A percentile compares a stretch with the other conserved stretches of the same genome.
Conservation (phyloP, 257 asterid genomes). For the Scutellaria barbata region DNA sequence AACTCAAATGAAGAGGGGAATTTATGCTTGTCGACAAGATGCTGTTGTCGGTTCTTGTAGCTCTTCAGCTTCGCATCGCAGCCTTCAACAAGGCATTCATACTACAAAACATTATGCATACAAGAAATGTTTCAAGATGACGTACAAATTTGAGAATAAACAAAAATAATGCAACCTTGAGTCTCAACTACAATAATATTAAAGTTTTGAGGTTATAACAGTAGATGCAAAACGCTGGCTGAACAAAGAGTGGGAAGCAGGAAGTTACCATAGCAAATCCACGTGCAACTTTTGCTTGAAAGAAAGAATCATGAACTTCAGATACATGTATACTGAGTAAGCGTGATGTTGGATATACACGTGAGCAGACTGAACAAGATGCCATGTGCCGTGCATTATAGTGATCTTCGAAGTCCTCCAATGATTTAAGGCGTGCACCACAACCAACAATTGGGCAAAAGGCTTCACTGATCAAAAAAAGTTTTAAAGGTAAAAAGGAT, state of each 20-base stretch:
- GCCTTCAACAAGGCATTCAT: conserved; percentile 96
- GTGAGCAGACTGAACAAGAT: conserved; percentile 91
- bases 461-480: conserved; percentile 50
- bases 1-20: conserved; percentile 84
- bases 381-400: conserved; percentile 84
- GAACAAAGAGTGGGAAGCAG: conserved; percentile 10
- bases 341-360: conserved; percentile 89
- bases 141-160: neutral
- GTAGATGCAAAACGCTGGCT: conserved; percentile 12
- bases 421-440: conserved; percentile 62
- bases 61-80: conserved; percentile 80
- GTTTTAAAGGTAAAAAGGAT: conserved; percentile 22
- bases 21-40: conserved; percentile 86
- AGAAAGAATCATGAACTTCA: conserved; percentile 94
- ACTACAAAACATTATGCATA: conserved; percentile 48
- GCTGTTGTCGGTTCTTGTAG: conserved; percentile 91
- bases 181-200: neutral
- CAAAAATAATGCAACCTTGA: neutral
- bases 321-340: conserved; percentile 93
- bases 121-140: neutral
- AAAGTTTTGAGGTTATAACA: conserved; percentile 4
- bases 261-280: conserved; percentile 79
- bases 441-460: conserved; percentile 90
- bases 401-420: conserved; percentile 92
- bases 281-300: conserved; percentile 92